Percentiles rank a stretch among this genome's conserved stretches.
These are phyloP conservation scores for Cutaneotrichosporon sp. DNA, from an alignment of 1,284 basidiomycete species.

Conservation along the genomic window DNA sequence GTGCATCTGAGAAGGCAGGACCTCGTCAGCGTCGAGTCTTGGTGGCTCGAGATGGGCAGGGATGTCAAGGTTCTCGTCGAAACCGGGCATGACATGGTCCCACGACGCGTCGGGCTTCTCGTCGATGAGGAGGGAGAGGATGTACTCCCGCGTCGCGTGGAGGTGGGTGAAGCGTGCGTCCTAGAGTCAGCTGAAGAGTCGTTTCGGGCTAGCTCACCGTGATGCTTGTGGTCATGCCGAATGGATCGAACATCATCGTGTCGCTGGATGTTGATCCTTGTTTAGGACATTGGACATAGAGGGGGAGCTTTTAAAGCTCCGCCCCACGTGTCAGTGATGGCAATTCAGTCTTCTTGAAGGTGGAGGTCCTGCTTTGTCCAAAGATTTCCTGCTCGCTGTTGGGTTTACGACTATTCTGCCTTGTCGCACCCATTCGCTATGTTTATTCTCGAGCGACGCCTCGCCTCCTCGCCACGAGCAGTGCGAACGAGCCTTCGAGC, in stretches of 20 bases:
- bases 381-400: conserved; percentile 2
- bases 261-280: no score
- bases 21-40: conserved; percentile 40
- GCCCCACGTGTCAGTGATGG: no score
- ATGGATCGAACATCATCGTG: no score
- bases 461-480: not conserved
- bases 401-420: no score
- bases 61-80: conserved; percentile 34
- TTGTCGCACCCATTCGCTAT: no score
- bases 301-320: no score
- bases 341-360: no score
- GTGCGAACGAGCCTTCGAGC: not conserved
- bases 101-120: conserved; percentile 35
- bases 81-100: conserved; percentile 42
- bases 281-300: no score
- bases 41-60: conserved; percentile 31
- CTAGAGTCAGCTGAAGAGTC: conserved; percentile 43
- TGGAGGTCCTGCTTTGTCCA: not conserved
- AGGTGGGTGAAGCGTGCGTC: conserved; percentile 44
- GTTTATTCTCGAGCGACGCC: not conserved
- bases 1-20: conserved; percentile 37
- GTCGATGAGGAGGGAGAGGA: conserved; percentile 36
- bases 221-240: conserved; percentile 29
- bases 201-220: conserved; percentile 34
- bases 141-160: conserved; percentile 33